Evolutionary conservation across 768 basidiomycete genomes (phyloP).

Genomic region (Phanerochaete carnosa): DNA sequence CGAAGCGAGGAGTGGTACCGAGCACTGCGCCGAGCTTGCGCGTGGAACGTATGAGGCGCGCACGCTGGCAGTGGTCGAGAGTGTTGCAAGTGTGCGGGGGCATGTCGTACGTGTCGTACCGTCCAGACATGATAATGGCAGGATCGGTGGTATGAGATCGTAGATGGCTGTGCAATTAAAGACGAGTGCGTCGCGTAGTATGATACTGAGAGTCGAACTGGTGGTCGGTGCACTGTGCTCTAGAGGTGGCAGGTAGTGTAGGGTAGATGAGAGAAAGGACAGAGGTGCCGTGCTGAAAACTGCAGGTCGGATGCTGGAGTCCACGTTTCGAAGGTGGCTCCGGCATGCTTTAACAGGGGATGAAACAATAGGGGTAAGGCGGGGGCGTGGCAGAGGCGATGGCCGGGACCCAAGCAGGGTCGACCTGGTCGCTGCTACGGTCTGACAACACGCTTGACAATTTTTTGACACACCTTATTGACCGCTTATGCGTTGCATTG

Average conservation of each 20-base stretch:
- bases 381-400: neutral
- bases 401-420: neutral
- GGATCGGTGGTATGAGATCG: neutral
- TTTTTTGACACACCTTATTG: neutral
- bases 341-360: neutral
- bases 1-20: conserved; percentile 33
- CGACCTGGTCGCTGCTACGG: neutral
- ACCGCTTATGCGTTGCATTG: neutral
- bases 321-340: neutral
- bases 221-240: conserved; percentile 1
- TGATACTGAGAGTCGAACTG: neutral
- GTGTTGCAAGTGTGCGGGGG: conserved; percentile 34
- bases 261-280: neutral
- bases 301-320: neutral
- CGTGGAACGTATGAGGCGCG: conserved; percentile 34
- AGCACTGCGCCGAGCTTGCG: conserved; percentile 34
- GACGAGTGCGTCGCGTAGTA: neutral
- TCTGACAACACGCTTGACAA: neutral
- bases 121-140: neutral
- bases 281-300: neutral
- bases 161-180: neutral
- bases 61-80: conserved; percentile 29
- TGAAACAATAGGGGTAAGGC: conserved; percentile 1
- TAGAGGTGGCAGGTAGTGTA: neutral
- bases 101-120: conserved; percentile 1